A percentile compares a stretch with the other conserved stretches of the same genome.
phyloP scores from a whole-genome alignment of 169 alveolate species.

The Perkinsus olseni region DNA sequence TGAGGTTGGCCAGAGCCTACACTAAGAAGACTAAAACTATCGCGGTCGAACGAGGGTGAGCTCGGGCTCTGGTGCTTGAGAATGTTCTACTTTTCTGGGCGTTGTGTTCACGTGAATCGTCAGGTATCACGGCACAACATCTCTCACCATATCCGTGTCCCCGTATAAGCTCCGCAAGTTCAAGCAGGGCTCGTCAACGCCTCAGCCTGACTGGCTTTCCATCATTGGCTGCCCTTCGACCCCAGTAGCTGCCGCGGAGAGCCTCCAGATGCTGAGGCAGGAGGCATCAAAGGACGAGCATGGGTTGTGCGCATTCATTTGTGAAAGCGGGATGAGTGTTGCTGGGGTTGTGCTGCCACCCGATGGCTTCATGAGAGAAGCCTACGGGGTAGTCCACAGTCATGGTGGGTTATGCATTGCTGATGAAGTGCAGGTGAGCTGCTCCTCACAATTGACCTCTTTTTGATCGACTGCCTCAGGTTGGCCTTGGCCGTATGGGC shows the following conservation, averaged over 20 bases:
- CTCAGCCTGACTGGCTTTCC: neutral
- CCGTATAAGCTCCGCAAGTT: neutral
- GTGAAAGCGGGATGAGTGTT: conserved; percentile 6
- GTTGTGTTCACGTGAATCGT: no score
- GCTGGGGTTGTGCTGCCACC: conserved; percentile 13
- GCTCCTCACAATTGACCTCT: neutral
- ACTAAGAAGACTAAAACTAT: neutral
- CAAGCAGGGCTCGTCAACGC: neutral
- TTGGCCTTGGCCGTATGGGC: conserved; percentile 40
- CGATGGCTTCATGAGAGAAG: conserved; percentile 16
- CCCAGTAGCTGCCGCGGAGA: neutral
- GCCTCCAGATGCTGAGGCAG: neutral
- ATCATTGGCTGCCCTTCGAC: neutral
- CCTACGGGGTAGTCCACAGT: conserved; percentile 18
- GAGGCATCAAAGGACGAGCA: neutral
- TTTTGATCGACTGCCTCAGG: neutral
- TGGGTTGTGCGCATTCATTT: neutral
- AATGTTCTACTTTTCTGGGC: neutral
- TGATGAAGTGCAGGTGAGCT: conserved; percentile 37
- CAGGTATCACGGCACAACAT: neutral
- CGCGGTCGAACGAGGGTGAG: neutral
- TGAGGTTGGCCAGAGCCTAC: conserved; percentile 27
- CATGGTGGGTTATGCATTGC: conserved; percentile 44
- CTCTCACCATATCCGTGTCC: neutral
- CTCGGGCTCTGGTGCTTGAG: neutral